Conservation (phyloP, 352 stramenopile genomes). For the Globisporangium alternatum region DNA sequence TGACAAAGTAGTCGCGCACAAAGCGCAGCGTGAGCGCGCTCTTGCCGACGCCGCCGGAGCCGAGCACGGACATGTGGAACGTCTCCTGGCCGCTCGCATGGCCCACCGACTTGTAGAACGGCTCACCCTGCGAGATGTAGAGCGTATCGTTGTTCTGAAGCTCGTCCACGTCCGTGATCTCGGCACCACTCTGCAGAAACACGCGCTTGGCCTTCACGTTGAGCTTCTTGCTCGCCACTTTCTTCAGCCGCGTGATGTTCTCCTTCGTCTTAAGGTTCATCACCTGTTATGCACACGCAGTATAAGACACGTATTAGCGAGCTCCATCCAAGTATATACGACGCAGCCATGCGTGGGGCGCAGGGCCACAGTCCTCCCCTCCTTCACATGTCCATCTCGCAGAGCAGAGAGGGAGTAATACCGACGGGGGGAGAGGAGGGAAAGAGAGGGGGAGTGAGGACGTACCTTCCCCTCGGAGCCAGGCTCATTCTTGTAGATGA, state of each 20-base stretch:
- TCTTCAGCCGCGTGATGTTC: constrained; percentile 73
- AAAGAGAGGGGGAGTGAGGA: neutral
- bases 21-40: constrained; percentile 89
- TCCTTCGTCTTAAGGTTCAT: constrained; percentile 80
- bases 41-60: constrained; percentile 89
- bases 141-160: constrained; percentile 89
- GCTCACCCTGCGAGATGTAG: constrained; percentile 80
- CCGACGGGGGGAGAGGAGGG: neutral
- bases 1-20: constrained; percentile 88
- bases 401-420: neutral
- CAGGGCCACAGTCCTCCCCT: neutral
- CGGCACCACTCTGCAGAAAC: constrained; percentile 75
- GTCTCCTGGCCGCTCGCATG: constrained; percentile 74
- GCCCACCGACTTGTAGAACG: constrained; percentile 79
- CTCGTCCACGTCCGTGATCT: constrained; percentile 86
- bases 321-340: neutral
- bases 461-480: constrained; percentile 76
- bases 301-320: neutral
- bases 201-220: constrained; percentile 70
- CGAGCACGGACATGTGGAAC: constrained; percentile 85
- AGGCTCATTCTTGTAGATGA: constrained; percentile 87
- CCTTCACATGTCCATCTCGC: neutral
- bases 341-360: too few species aligned
- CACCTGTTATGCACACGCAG: constrained; percentile 34
- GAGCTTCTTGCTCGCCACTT: constrained; percentile 84